Percentiles rank a stretch among this genome's conserved stretches.
Conservation (phyloP, 352 stramenopile species). For the Phytophthora pinifolia region DNA sequence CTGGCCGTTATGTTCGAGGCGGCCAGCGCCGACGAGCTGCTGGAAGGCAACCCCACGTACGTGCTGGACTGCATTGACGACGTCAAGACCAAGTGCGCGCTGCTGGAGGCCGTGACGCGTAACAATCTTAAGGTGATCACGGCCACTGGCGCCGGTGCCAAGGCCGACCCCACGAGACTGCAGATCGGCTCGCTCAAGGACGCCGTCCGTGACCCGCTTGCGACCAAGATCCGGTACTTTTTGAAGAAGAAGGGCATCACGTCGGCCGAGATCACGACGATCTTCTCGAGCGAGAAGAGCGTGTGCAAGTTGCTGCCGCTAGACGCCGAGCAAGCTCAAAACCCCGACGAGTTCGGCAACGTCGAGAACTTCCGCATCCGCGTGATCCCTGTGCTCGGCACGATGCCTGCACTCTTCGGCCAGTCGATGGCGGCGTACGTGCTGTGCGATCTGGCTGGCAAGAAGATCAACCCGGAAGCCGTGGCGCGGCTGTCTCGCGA, state of each 20-base stretch:
- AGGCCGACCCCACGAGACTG: slow-evolving; percentile 95
- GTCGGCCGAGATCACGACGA: slow-evolving; percentile 71
- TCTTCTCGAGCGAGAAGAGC: slow-evolving; percentile 97
- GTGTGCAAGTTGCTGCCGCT: slow-evolving; percentile 95
- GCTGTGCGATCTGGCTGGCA: slow-evolving; percentile 91
- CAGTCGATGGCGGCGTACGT: slow-evolving; percentile 95
- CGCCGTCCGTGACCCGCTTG: slow-evolving; percentile 93
- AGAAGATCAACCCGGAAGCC: slow-evolving; percentile 84
- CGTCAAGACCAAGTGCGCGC: slow-evolving; percentile 95
- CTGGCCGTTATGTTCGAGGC: slow-evolving; percentile 91
- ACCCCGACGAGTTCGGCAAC: slow-evolving; percentile 93
- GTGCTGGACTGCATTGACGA: slow-evolving; percentile 99
- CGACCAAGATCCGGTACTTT: slow-evolving; percentile 95
- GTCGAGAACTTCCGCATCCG: slow-evolving; percentile 97
- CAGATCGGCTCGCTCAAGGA: slow-evolving; percentile 97
- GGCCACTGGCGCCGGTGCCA: slow-evolving; percentile 93
- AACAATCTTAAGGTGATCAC: slow-evolving; percentile 84
- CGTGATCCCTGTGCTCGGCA: slow-evolving; percentile 95
- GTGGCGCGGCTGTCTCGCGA: slow-evolving; percentile 74
- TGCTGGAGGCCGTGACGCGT: slow-evolving; percentile 91
- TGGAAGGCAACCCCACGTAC: slow-evolving; percentile 89
- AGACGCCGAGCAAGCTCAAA: slow-evolving; percentile 88
- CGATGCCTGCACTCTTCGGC: slow-evolving; percentile 96
- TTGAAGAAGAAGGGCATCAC: slow-evolving; percentile 86
- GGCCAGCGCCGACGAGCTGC: slow-evolving; percentile 71